Evolutionary conservation across 257 asterid genomes (phyloP).

Genomic region (Datura wrightii): DNA sequence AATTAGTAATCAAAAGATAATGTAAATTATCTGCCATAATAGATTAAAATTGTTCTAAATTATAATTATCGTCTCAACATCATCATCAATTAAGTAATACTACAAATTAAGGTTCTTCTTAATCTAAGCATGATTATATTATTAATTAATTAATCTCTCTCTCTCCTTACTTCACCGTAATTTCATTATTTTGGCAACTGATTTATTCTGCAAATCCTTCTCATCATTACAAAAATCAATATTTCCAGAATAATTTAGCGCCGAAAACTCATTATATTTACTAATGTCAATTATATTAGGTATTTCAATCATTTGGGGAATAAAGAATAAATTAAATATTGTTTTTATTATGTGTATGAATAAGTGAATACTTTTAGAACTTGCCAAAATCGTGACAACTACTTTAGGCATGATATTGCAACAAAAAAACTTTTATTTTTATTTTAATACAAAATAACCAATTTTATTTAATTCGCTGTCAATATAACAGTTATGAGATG

Average conservation of each 20-base stretch:
- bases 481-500: no score
- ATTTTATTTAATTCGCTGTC: no score
- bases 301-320: neutral
- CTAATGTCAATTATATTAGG: neutral
- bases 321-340: neutral
- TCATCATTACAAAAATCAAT: neutral
- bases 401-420: no score
- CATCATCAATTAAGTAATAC: neutral
- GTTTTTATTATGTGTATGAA: neutral
- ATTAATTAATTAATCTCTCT: neutral
- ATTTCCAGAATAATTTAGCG: slow-evolving; percentile 1
- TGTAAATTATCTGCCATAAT: no score
- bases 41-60: neutral
- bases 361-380: neutral
- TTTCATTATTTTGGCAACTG: neutral
- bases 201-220: slow-evolving; percentile 4
- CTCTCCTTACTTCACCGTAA: neutral
- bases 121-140: neutral
- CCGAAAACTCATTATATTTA: slow-evolving; percentile 1
- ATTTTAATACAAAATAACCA: neutral
- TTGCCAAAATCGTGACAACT: neutral
- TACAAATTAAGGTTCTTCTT: neutral
- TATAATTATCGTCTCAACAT: neutral
- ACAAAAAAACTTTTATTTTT: no score
- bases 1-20: no score